Evolutionary conservation across 441 rosid species (phyloP).

Genomic region (Isatis lusitanica): DNA sequence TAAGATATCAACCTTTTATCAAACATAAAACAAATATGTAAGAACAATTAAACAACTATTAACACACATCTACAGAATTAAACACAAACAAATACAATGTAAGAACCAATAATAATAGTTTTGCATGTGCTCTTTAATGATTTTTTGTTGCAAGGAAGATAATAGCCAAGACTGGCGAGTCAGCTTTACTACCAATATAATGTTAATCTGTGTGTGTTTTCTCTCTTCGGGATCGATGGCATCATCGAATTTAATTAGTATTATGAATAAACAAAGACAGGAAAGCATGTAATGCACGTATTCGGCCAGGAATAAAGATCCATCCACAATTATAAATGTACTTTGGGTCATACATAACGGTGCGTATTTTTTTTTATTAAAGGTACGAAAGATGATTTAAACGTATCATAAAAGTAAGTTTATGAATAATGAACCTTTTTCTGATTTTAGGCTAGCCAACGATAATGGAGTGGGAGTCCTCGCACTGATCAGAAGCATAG

Average conservation of each 20-base stretch:
- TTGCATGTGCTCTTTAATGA: not conserved
- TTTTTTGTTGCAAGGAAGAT: not conserved
- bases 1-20: too few relatives aligned
- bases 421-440: too few relatives aligned
- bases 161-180: not conserved
- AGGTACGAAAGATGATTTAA: not conserved
- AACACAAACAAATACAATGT: not conserved
- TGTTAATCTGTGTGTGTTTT: not conserved
- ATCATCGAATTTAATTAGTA: not conserved
- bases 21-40: not conserved
- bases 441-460: not conserved
- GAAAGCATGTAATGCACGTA: constrained; percentile 29
- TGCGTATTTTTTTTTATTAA: constrained; percentile 1
- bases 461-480: constrained; percentile 18
- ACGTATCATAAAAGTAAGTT: too few relatives aligned
- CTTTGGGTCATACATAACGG: constrained; percentile 4
- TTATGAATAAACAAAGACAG: constrained; percentile 1
- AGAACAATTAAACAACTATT: too few relatives aligned
- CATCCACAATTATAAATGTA: not conserved
- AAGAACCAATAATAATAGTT: not conserved
- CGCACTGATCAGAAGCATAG: constrained; percentile 9
- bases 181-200: not conserved
- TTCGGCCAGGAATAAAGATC: constrained; percentile 2
- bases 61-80: too few relatives aligned
- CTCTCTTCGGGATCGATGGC: constrained; percentile 13